These are phyloP conservation scores for Setaria viridis DNA, from an alignment of 202 grass and related monocot genomes.

Conservation along the genomic window DNA sequence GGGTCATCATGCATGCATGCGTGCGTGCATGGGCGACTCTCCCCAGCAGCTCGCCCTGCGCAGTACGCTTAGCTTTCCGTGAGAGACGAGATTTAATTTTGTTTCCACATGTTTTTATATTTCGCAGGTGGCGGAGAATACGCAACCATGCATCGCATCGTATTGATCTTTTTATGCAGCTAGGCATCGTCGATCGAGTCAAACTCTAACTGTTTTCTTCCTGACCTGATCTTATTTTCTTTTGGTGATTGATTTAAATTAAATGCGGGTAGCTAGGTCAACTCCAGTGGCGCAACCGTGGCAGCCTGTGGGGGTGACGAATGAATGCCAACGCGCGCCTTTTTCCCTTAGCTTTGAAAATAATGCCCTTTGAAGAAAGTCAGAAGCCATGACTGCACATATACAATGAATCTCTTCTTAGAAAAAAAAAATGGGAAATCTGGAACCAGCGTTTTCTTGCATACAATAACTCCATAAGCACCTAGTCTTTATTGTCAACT, in stretches of 20 bases:
- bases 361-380: not conserved
- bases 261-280: slow-evolving; percentile 27
- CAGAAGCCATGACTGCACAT: not conserved
- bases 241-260: slow-evolving; percentile 12
- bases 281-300: slow-evolving; percentile 30
- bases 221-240: slow-evolving; percentile 39
- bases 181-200: slow-evolving; percentile 29
- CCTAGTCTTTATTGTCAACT: not conserved
- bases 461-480: not conserved
- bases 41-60: not conserved
- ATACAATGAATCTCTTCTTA: not conserved
- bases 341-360: slow-evolving; percentile 35
- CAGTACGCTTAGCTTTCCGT: not conserved
- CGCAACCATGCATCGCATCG: slow-evolving; percentile 16
- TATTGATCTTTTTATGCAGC: not conserved
- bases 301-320: not conserved
- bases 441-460: not conserved
- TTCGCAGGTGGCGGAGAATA: slow-evolving; percentile 40
- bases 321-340: slow-evolving; percentile 8
- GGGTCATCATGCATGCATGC: slow-evolving; percentile 46
- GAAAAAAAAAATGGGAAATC: slow-evolving; percentile 6
- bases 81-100: not conserved
- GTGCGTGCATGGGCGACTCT: slow-evolving; percentile 34
- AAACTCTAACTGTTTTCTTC: slow-evolving; percentile 35
- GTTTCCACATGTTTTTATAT: slow-evolving; percentile 23